Evolutionary conservation across 495 filamentous ascomycete species (phyloP).

Genomic region (Annulohypoxylon maeteangense): DNA sequence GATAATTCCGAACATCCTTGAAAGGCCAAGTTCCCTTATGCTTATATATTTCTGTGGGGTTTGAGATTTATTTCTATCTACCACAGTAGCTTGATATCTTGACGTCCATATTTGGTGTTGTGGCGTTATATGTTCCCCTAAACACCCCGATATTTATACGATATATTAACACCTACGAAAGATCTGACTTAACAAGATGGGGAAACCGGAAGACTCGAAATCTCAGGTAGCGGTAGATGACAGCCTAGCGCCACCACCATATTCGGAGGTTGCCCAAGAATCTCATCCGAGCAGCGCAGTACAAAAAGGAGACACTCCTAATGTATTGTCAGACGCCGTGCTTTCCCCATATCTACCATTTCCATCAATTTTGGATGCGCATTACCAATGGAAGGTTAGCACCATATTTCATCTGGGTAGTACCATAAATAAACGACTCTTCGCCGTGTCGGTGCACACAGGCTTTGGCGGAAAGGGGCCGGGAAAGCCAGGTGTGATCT

Average conservation of each 20-base stretch:
- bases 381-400: neutral
- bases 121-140: neutral
- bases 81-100: too few species aligned
- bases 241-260: neutral
- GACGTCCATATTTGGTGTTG: too few species aligned
- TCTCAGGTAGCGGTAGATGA: neutral
- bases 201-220: neutral
- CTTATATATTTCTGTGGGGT: neutral
- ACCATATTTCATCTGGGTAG: neutral
- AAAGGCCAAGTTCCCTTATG: neutral
- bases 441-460: slow-evolving; percentile 13
- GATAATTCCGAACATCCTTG: neutral
- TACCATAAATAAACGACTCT: neutral
- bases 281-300: neutral
- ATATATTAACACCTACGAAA: too few species aligned
- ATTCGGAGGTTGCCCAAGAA: neutral
- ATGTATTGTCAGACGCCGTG: too few species aligned
- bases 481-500: slow-evolving; percentile 3
- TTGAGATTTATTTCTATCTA: neutral
- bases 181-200: slow-evolving; percentile 5
- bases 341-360: slow-evolving; percentile 13
- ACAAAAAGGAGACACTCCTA: neutral
- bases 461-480: slow-evolving; percentile 8
- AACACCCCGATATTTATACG: neutral
- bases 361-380: neutral